A percentile compares a stretch with the other conserved stretches of the same genome.
Evolutionary conservation across 228 moss, liverwort and hornwort species (phyloP).

Genomic region (Sphagnum fallax): DNA sequence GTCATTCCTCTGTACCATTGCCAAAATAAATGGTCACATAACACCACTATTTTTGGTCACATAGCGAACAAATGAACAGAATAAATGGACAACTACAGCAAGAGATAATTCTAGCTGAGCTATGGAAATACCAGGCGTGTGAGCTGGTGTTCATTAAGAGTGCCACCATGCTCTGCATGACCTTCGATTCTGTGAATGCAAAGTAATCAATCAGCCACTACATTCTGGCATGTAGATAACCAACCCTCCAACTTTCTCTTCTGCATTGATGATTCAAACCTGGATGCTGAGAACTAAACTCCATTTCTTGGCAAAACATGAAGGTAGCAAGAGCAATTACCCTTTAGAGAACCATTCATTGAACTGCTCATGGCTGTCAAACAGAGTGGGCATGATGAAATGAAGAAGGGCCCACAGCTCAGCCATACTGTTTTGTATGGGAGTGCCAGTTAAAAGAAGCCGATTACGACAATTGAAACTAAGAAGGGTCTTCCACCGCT

Average conservation of each 20-base stretch:
- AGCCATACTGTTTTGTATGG: slow-evolving; percentile 99
- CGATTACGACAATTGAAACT: slow-evolving; percentile 98
- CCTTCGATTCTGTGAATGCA: slow-evolving; percentile 63
- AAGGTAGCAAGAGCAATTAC: slow-evolving; percentile 17
- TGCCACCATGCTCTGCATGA: slow-evolving; percentile 97
- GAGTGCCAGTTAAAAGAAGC: slow-evolving; percentile 86
- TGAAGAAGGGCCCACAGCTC: slow-evolving; percentile 97
- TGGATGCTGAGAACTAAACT: background rate
- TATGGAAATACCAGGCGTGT: slow-evolving; percentile 67
- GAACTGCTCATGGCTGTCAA: slow-evolving; percentile 98
- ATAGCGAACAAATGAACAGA: no score
- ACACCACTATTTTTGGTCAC: no score
- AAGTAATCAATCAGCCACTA: background rate
- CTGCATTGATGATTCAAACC: background rate
- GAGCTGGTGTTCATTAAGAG: slow-evolving; percentile 96
- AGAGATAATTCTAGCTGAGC: no score
- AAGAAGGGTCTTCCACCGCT: slow-evolving; percentile 94
- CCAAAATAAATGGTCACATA: no score
- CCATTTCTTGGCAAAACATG: background rate
- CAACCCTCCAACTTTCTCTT: background rate
- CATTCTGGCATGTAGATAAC: background rate
- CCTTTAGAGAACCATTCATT: slow-evolving; percentile 99
- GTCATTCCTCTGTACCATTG: no score
- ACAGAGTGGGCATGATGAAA: slow-evolving; percentile 97
- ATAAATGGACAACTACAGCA: no score